A percentile compares a stretch with the other conserved stretches of the same genome.
These are phyloP conservation scores for Vitis vinifera DNA, from an alignment of 164 flowering plant genomes.

Conservation along the genomic window DNA sequence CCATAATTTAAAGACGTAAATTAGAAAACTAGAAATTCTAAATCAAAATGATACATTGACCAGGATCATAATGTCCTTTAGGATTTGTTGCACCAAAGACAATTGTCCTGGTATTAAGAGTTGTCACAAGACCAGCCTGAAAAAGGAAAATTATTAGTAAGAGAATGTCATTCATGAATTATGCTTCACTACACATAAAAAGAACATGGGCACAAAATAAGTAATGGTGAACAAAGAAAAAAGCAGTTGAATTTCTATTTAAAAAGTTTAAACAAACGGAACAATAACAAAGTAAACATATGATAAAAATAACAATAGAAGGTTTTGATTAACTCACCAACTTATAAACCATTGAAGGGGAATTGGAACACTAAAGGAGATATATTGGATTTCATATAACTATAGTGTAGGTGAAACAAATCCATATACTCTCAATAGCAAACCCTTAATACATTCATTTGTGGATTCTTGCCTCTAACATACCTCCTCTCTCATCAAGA, in stretches of 20 bases:
- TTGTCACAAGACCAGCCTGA: conserved; percentile 97
- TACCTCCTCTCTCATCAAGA: too few species aligned
- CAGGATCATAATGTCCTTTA: conserved; percentile 95
- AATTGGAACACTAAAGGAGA: too few species aligned
- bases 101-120: conserved; percentile 81
- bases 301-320: too few species aligned
- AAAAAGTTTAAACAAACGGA: not conserved
- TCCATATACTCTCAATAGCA: too few species aligned
- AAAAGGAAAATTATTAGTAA: conserved; percentile 6
- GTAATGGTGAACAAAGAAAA: not conserved
- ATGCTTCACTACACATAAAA: not conserved
- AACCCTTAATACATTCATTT: too few species aligned
- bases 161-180: not conserved
- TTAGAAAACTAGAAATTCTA: not conserved
- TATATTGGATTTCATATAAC: too few species aligned
- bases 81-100: conserved; percentile 99
- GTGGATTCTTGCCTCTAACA: too few species aligned
- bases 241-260: not conserved
- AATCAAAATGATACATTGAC: conserved; percentile 60
- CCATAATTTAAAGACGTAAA: not conserved
- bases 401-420: too few species aligned
- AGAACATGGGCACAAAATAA: not conserved
- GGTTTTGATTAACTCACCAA: too few species aligned
- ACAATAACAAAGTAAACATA: too few species aligned
- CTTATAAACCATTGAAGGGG: too few species aligned